phyloP scores from a whole-genome alignment of 257 asterid species.

The Nicotiana sylvestris region DNA sequence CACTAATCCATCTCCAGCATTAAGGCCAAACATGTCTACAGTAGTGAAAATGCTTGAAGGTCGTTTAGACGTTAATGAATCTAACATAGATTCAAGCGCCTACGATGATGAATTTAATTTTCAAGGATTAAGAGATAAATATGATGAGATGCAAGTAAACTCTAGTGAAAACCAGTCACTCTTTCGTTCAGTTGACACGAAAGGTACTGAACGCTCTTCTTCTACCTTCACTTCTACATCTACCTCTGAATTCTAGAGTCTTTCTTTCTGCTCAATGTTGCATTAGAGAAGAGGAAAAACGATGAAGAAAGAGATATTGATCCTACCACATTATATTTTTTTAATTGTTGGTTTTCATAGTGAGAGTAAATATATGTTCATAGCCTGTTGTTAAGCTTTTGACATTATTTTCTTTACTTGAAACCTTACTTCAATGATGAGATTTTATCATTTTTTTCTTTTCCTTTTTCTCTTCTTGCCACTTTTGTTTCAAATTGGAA shows the following conservation, averaged over 20 bases:
- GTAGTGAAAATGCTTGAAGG: conserved; percentile 60
- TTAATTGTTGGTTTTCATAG: not conserved
- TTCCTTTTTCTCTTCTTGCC: not conserved
- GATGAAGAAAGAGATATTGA: not conserved
- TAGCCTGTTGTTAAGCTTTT: not conserved
- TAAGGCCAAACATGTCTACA: conserved; percentile 60
- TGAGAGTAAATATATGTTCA: not conserved
- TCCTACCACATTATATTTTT: not conserved
- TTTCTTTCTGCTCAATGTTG: not conserved
- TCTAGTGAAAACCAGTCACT: conserved; percentile 16
- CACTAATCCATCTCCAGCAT: conserved; percentile 61
- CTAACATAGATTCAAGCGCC: conserved; percentile 31
- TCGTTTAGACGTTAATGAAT: conserved; percentile 25
- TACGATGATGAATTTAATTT: conserved; percentile 35
- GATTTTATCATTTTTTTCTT: no score
- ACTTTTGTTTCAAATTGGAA: not conserved
- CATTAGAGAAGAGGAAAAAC: not conserved
- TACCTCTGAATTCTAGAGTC: not conserved
- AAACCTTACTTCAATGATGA: not conserved
- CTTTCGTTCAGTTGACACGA: conserved; percentile 7
- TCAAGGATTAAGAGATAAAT: conserved; percentile 42
- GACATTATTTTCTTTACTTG: not conserved
- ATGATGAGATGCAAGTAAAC: conserved; percentile 24
- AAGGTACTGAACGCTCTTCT: not conserved
- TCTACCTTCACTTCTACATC: conserved; percentile 13